Evolutionary conservation across 352 stramenopile genomes (phyloP).

Genomic region (Phytophthora aleatoria): DNA sequence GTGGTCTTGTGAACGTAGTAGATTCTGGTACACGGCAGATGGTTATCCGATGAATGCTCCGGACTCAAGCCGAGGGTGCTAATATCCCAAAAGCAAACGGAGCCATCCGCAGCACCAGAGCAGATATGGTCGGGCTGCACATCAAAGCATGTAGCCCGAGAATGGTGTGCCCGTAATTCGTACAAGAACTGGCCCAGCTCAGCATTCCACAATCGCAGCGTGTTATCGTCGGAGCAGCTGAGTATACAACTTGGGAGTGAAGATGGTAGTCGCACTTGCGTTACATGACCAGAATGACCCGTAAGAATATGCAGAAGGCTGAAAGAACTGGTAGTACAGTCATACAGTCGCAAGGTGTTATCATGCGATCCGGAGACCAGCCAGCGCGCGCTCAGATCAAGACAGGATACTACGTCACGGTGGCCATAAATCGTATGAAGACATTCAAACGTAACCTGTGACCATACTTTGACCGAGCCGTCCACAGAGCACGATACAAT

Average conservation of each 20-base stretch:
- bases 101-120: constrained; percentile 60
- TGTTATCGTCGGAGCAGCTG: constrained; percentile 68
- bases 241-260: constrained; percentile 36
- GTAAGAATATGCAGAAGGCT: constrained; percentile 43
- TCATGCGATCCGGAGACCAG: constrained; percentile 79
- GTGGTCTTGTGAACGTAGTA: constrained; percentile 58
- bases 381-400: constrained; percentile 54
- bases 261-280: constrained; percentile 46
- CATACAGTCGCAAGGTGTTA: constrained; percentile 63
- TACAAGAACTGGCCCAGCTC: constrained; percentile 46
- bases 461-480: constrained; percentile 77
- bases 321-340: constrained; percentile 35
- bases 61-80: constrained; percentile 10
- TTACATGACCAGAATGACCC: constrained; percentile 66
- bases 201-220: constrained; percentile 61
- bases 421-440: constrained; percentile 74
- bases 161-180: constrained; percentile 49
- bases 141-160: constrained; percentile 55
- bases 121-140: constrained; percentile 40
- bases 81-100: constrained; percentile 64
- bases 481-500: constrained; percentile 73
- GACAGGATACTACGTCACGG: constrained; percentile 61
- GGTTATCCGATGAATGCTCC: constrained; percentile 7
- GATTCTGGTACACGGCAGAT: constrained; percentile 26
- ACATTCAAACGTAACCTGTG: constrained; percentile 48